Conservation (phyloP, 768 basidiomycete species). For the Suillus bovinus region DNA sequence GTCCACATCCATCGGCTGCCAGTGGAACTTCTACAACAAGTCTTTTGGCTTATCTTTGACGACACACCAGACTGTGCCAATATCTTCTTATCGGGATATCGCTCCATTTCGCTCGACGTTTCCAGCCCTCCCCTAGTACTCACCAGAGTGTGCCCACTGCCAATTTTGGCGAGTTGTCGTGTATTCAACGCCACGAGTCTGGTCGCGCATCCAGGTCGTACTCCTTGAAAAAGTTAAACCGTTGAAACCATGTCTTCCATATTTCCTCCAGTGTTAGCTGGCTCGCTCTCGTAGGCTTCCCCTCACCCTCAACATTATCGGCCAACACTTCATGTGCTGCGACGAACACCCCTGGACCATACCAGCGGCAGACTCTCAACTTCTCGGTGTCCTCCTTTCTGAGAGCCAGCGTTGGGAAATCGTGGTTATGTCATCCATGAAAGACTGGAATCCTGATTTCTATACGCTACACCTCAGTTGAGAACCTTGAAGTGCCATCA, state of each 20-base stretch:
- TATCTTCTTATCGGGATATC: background rate
- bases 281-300: background rate
- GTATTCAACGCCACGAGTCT: background rate
- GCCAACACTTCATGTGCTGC: too few species aligned
- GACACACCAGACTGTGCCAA: background rate
- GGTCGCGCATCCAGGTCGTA: background rate
- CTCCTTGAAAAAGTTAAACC: background rate
- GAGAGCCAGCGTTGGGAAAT: too few species aligned
- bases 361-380: background rate
- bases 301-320: background rate
- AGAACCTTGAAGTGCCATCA: too few species aligned
- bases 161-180: background rate
- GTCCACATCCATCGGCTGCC: too few species aligned
- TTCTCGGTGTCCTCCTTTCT: too few species aligned
- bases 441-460: too few species aligned
- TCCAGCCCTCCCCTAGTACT: background rate
- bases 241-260: background rate
- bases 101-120: background rate
- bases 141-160: background rate
- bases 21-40: too few species aligned
- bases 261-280: background rate
- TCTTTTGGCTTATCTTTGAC: too few species aligned
- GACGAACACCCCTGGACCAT: too few species aligned
- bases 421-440: too few species aligned
- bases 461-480: too few species aligned